phyloP scores from a whole-genome alignment of 495 filamentous ascomycete genomes.

The Trichoderma asperelloides region DNA sequence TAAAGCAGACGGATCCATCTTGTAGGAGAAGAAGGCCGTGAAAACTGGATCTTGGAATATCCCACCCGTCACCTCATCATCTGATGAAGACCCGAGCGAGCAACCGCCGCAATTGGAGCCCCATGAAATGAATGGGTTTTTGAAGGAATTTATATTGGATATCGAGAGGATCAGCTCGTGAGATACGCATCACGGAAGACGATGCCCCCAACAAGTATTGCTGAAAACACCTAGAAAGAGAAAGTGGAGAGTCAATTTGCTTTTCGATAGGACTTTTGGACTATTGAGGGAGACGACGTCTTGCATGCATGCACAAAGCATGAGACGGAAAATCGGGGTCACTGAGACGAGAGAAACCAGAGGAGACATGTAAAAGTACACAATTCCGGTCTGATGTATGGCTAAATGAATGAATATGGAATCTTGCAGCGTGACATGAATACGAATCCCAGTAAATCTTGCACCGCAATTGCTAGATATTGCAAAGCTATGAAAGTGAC shows the following conservation, averaged over 20 bases:
- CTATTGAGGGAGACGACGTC: background rate
- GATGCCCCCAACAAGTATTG: background rate
- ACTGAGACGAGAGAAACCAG: background rate
- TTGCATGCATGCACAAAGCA: background rate
- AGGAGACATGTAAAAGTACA: background rate
- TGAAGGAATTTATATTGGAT: background rate
- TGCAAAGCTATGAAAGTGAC: too few species aligned
- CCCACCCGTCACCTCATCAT: background rate
- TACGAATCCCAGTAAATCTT: too few species aligned
- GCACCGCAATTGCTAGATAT: too few species aligned
- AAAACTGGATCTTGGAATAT: background rate
- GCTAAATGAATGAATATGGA: background rate
- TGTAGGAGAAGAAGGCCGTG: conserved; percentile 10
- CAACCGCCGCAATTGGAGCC: background rate
- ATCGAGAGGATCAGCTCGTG: background rate
- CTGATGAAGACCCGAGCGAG: background rate
- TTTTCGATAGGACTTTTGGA: background rate
- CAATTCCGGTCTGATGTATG: background rate
- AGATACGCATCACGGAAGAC: background rate
- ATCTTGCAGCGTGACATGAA: background rate
- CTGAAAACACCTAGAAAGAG: background rate
- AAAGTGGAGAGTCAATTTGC: background rate
- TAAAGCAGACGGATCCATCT: conserved; percentile 9
- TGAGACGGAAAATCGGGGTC: background rate
- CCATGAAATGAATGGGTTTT: background rate